phyloP scores from a whole-genome alignment of 169 alveolate species.

The Plasmodium coatneyi region DNA sequence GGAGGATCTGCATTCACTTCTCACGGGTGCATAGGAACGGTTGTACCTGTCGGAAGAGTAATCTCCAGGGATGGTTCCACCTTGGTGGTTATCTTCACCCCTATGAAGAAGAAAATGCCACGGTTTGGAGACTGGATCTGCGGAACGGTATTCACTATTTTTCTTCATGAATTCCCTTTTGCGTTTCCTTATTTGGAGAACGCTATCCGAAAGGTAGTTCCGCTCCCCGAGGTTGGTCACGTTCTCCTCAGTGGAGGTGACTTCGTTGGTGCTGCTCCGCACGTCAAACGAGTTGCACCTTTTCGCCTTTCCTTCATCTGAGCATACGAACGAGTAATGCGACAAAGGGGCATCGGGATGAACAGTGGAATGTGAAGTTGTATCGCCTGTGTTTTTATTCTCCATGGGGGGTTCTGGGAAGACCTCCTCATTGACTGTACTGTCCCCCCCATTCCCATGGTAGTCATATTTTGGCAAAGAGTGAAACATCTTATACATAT shows the following conservation, averaged over 20 bases:
- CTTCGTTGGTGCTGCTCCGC: not conserved
- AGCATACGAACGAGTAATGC: not conserved
- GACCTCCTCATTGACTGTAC: not conserved
- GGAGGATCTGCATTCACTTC: not conserved
- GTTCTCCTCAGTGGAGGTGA: not conserved
- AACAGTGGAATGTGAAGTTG: not conserved
- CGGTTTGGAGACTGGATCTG: not conserved
- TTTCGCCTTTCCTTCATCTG: not conserved
- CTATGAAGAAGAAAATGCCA: not conserved
- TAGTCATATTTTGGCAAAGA: conserved; percentile 37
- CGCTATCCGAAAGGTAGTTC: conserved; percentile 49
- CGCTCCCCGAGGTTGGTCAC: not conserved
- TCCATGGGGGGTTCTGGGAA: not conserved
- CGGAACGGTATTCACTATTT: not conserved
- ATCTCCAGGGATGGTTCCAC: not conserved
- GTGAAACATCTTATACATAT: conserved; percentile 28
- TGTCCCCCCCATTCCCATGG: not conserved
- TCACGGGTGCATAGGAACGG: not conserved
- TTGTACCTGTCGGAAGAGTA: not conserved
- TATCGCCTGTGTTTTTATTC: not conserved
- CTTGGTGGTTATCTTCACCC: not conserved
- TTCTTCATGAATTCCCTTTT: conserved; percentile 22
- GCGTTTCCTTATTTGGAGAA: conserved; percentile 11
- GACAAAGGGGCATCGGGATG: not conserved
- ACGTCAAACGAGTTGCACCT: conserved; percentile 12